A percentile compares a stretch with the other conserved stretches of the same genome.
Evolutionary conservation across 2,329 filamentous ascomycete species (phyloP).

Genomic region (Beauveria brongniartii): DNA sequence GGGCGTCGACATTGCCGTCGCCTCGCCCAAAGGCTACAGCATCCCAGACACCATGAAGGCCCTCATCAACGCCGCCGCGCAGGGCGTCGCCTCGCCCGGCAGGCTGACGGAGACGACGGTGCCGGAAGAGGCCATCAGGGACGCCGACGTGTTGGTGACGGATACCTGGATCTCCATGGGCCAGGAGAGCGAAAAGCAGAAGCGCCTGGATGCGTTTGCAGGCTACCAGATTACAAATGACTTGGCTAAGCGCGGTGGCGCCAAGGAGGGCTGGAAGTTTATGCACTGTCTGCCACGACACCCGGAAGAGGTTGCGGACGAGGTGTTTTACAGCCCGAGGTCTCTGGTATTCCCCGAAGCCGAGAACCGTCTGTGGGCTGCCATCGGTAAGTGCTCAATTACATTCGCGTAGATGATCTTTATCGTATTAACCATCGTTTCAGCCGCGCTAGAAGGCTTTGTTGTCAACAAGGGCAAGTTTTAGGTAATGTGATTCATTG

Average conservation of each 20-base stretch:
- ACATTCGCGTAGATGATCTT: no score
- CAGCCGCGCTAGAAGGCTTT: constrained; percentile 75
- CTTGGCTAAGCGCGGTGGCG: constrained; percentile 73
- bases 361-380: constrained; percentile 90
- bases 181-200: constrained; percentile 76
- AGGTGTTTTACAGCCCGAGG: constrained; percentile 81
- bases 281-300: constrained; percentile 97
- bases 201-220: constrained; percentile 70
- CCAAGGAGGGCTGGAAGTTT: constrained; percentile 87
- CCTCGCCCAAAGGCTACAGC: constrained; percentile 75
- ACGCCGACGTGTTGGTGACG: constrained; percentile 84
- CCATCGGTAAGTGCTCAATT: constrained; percentile 51
- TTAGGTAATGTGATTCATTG: constrained; percentile 15
- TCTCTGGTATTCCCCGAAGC: constrained; percentile 91
- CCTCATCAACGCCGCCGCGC: constrained; percentile 58
- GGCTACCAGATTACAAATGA: constrained; percentile 90
- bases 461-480: constrained; percentile 91
- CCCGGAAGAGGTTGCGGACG: constrained; percentile 84
- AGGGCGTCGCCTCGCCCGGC: constrained; percentile 50
- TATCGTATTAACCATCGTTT: neutral
- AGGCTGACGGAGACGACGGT: constrained; percentile 66
- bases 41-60: constrained; percentile 69
- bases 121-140: constrained; percentile 77
- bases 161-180: constrained; percentile 99
- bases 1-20: constrained; percentile 78